Evolutionary conservation across 2,329 filamentous ascomycete genomes (phyloP), one percentile per base, ranked within the genome.

Genomic region (Scedosporium boydii): DNA sequence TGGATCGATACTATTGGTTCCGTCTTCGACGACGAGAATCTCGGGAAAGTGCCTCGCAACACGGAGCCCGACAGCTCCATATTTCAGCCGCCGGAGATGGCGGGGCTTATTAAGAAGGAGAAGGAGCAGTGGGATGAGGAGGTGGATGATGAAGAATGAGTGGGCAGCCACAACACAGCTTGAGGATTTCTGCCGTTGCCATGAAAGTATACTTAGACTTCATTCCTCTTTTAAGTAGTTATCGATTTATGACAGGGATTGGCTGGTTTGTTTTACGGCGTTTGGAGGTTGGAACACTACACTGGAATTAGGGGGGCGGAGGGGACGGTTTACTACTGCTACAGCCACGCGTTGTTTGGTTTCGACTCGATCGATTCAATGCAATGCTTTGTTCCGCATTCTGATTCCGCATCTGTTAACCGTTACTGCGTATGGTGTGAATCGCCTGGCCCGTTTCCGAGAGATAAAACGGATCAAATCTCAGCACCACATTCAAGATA

Each of bases 1-100:
- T 99, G 95, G 93, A 92, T 91, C 66, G 89, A 91, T 66, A 93
- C 86, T 46, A 96, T 99, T 67, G 91, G 92, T 0, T 89, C 91
- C 0, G 91, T 98, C 0, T 96, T 99, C 69, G 88, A 93, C 65
- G 90, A 90, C 68, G 91, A 93, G 68, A 88, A 86, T 68, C 82
- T 91, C 42, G 84, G 84, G 65, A 84, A 82, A 62, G 87, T 97
- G 51, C 91, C 92, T 16, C 78, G 86, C 1, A 76, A 73, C 23
- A 78, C 80, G 1, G 88, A 95, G 63, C 84, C 85, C 1, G 78
- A 76, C 60, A 87, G 82, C 69, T 82, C 80, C 41, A 88, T 97
- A 63, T 97, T 96, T 75, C 87, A 87, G 66, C 77, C 86, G 2
- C 82, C 81, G 4, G 79, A 83, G 63, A 93, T 97, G 90, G 82